Conservation (phyloP, 2,329 filamentous ascomycete species). For the Amauroascus verrucosus region DNA sequence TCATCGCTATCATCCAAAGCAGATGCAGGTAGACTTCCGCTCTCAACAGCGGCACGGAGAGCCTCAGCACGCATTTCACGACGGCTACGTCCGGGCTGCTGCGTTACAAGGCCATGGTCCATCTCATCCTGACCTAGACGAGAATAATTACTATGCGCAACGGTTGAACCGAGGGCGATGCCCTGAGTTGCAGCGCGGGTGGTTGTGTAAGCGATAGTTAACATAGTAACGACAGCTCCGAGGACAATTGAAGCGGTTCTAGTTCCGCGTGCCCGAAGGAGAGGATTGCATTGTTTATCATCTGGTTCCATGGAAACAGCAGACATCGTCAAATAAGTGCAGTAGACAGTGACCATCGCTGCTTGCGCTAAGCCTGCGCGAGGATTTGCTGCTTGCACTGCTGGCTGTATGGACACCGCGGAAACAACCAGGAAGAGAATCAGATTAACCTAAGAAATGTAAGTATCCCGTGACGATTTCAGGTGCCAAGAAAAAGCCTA, state of each 20-base stretch:
- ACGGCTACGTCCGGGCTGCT: slow-evolving; percentile 62
- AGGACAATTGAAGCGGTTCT: slow-evolving; percentile 84
- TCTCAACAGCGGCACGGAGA: slow-evolving; percentile 76
- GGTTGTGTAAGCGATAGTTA: slow-evolving; percentile 95
- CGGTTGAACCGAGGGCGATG: slow-evolving; percentile 48
- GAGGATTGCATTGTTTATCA: slow-evolving; percentile 84
- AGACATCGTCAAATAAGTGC: slow-evolving; percentile 96
- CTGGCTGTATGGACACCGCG: slow-evolving; percentile 76
- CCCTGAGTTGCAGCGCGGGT: slow-evolving; percentile 86
- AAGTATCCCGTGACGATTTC: slow-evolving; percentile 11
- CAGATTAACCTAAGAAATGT: slow-evolving; percentile 58
- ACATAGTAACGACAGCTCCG: slow-evolving; percentile 89
- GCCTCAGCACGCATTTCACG: slow-evolving; percentile 90
- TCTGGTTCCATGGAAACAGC: slow-evolving; percentile 98
- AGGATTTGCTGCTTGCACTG: slow-evolving; percentile 81
- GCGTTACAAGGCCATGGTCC: slow-evolving; percentile 78
- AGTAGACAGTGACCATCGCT: slow-evolving; percentile 94
- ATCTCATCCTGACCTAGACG: slow-evolving; percentile 56
- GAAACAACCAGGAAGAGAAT: slow-evolving; percentile 72
- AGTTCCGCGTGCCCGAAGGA: slow-evolving; percentile 72
- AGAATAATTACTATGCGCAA: slow-evolving; percentile 43
- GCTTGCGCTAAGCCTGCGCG: slow-evolving; percentile 94
- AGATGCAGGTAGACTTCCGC: slow-evolving; percentile 82
- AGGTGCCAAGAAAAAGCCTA: slow-evolving; percentile 25
- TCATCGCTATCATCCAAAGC: slow-evolving; percentile 63